Evolutionary conservation across 2,329 filamentous ascomycete species (phyloP).

Genomic region (Dothistroma septosporum): DNA sequence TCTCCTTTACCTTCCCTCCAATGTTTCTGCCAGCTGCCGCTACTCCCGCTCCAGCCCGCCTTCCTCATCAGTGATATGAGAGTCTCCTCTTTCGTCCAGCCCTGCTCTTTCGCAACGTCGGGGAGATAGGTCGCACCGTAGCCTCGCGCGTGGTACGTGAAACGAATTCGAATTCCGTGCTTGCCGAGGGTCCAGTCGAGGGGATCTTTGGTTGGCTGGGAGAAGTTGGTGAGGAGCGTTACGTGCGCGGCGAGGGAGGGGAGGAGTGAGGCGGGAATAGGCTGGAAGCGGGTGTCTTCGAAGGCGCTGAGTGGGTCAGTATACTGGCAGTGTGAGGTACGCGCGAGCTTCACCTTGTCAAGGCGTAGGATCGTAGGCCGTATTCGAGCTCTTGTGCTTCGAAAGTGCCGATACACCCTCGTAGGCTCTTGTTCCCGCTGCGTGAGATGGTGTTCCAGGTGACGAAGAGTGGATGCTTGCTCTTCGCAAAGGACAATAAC

Average conservation of each 20-base stretch:
- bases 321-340: not conserved
- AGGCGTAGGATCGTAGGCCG: constrained; percentile 73
- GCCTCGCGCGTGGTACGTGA: constrained; percentile 66
- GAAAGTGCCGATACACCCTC: constrained; percentile 96
- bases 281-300: constrained; percentile 59
- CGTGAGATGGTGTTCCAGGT: constrained; percentile 80
- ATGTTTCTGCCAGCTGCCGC: constrained; percentile 41
- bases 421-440: constrained; percentile 62
- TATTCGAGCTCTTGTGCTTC: constrained; percentile 67
- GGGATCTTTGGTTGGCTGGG: constrained; percentile 56
- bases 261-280: constrained; percentile 64
- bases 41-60: constrained; percentile 76
- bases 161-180: constrained; percentile 84
- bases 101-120: constrained; percentile 86
- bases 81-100: constrained; percentile 91
- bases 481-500: constrained; percentile 36
- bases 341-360: constrained; percentile 61
- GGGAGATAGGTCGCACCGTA: constrained; percentile 89
- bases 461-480: constrained; percentile 73
- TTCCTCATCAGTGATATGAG: constrained; percentile 88
- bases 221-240: constrained; percentile 64
- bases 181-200: constrained; percentile 83
- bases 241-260: constrained; percentile 68
- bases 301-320: constrained; percentile 48
- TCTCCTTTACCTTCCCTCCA: constrained; percentile 74